Evolutionary conservation across 805 yeast genomes (phyloP), one percentile per base, ranked within the genome.

Genomic region (Komagataella kurtzmanii): DNA sequence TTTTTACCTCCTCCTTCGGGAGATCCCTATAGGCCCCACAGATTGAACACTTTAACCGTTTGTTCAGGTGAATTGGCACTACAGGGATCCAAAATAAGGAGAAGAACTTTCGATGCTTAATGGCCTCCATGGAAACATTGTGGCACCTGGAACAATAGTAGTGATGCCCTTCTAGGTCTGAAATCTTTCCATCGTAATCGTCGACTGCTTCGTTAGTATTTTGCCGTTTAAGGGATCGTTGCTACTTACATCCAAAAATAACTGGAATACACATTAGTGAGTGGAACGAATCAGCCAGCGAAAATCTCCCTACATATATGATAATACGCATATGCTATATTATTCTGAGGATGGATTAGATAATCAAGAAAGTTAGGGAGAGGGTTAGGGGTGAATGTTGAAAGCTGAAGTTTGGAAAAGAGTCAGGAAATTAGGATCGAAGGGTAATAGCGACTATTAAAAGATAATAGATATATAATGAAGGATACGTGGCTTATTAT

Each of bases 91-190:
- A 60, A 46, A 58, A 63, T 12, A 63, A 47, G 10, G 62, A 52
- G 45, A 63, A 53, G 46, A 57, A 63, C 45, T 54, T 55, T 47
- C 49, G 50, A 46, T 57, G 57, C 52, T 61, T 57, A 17, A 60
- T 52, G 18, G 54, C 57, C 17, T 49, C 47, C 64, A 63, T 59
- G 3, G 64, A 54, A 7, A 51, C 49, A 54, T 63, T 63, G 48
- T 63, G 65, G 49, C 66, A 63, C 47, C 57, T 50, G 21, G 60
- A 61, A 47, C 66, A 63, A 36, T 55, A 54, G 24, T 57, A 57
- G 4, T 49, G 53, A 30, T 17, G 49, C 6, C 40, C 40, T 30
- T 30, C 40, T 30, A 30, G 40, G 40, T 30, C 40, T 3, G 40
- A 30, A 10, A 30, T 30, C 40, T 30, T 30, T 5, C 40, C 40